Conservation (phyloP, 2,329 filamentous ascomycete species). For the Allantophomopsis lycopodina region DNA sequence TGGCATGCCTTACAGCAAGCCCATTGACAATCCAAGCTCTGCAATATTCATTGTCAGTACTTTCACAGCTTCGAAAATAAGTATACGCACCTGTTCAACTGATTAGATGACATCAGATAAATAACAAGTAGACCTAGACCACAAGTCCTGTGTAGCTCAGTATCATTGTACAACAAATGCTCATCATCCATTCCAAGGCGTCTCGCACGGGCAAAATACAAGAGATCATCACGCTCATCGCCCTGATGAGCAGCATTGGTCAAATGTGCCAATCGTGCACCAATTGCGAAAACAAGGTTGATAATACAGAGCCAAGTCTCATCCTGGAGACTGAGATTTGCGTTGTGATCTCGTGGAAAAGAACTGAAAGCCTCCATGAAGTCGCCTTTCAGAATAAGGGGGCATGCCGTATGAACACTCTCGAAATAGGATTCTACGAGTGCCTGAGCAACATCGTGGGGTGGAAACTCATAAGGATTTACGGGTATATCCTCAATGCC, state of each 20-base stretch:
- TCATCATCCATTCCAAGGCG: conserved; percentile 7
- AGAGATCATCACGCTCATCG: conserved; percentile 8
- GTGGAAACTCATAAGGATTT: conserved; percentile 10
- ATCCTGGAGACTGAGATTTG: conserved; percentile 4
- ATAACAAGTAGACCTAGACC: conserved; percentile 10
- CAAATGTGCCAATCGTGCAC: conserved; percentile 8
- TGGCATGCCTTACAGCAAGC: conserved; percentile 10
- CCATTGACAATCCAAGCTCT: conserved; percentile 14
- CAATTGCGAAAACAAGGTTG: conserved; percentile 12
- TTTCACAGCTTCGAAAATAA: background rate
- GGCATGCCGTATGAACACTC: conserved; percentile 8
- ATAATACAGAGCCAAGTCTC: conserved; percentile 9
- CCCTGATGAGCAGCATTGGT: conserved; percentile 2
- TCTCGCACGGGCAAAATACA: conserved; percentile 10
- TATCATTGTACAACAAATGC: conserved; percentile 7
- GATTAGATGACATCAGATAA: conserved; percentile 11
- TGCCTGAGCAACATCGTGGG: conserved; percentile 3
- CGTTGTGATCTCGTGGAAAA: conserved; percentile 2
- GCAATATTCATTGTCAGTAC: background rate
- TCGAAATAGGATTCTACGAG: conserved; percentile 11
- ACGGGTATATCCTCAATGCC: conserved; percentile 6
- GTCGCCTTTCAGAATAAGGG: conserved; percentile 7
- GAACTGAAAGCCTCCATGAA: conserved; percentile 7
- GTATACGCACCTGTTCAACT: conserved; percentile 11
- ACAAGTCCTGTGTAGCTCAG: conserved; percentile 7